These are phyloP conservation scores for Nannochloropsis gaditana DNA, from an alignment of 108 stramenopile species.

Conservation along the genomic window DNA sequence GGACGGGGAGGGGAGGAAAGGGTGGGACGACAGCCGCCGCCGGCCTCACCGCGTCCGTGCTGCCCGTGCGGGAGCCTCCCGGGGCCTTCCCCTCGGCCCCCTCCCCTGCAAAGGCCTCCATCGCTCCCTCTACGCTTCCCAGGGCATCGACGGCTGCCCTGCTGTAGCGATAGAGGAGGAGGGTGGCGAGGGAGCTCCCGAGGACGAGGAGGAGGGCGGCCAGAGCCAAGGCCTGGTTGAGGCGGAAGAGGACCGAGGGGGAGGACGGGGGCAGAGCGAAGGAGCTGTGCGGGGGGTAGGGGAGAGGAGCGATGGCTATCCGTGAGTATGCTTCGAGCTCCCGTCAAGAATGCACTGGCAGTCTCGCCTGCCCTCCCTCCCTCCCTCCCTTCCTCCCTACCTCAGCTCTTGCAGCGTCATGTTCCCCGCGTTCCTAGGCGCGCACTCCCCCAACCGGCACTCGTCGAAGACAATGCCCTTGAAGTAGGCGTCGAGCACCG, in stretches of 20 bases:
- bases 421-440: neutral
- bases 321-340: neutral
- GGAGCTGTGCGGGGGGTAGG: neutral
- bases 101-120: neutral
- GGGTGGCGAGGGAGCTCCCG: neutral
- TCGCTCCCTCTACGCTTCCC: neutral
- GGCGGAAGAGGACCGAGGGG: slow-evolving; percentile 2
- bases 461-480: neutral
- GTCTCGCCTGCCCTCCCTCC: no score
- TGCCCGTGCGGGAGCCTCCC: neutral
- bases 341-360: no score
- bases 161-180: slow-evolving; percentile 9
- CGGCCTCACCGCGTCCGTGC: neutral
- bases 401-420: no score
- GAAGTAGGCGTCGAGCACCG: neutral
- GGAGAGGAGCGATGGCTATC: neutral
- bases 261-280: neutral
- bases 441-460: neutral
- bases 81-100: neutral
- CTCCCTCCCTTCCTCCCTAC: no score
- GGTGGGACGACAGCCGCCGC: neutral
- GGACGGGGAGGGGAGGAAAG: neutral
- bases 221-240: neutral
- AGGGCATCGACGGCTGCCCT: neutral
- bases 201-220: neutral